These are phyloP conservation scores for Trifolium dubium DNA, from an alignment of 306 rosid species.

Conservation along the genomic window DNA sequence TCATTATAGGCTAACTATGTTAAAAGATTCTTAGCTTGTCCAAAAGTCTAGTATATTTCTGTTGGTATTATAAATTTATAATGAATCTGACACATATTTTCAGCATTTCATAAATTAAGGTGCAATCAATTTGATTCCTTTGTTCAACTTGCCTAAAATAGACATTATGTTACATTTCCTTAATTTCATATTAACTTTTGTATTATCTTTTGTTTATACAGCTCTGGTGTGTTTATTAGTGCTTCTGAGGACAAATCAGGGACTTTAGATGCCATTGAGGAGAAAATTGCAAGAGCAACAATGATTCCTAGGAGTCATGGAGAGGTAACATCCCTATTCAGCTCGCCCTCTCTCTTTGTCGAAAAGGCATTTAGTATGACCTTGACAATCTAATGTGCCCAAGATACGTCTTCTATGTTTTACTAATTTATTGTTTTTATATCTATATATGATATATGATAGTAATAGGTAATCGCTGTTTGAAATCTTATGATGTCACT, in stretches of 20 bases:
- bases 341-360: background rate
- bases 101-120: slow-evolving; percentile 33
- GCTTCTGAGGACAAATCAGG: slow-evolving; percentile 80
- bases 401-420: slow-evolving; percentile 14
- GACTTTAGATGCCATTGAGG: slow-evolving; percentile 69
- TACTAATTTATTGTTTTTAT: slow-evolving; percentile 3
- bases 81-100: slow-evolving; percentile 32
- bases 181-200: slow-evolving; percentile 25
- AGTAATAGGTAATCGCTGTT: slow-evolving; percentile 7
- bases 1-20: slow-evolving; percentile 1
- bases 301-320: slow-evolving; percentile 88
- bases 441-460: background rate
- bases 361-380: slow-evolving; percentile 21
- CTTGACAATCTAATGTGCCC: slow-evolving; percentile 1
- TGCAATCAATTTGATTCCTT: slow-evolving; percentile 30
- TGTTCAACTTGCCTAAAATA: slow-evolving; percentile 17
- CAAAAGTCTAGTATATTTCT: slow-evolving; percentile 16
- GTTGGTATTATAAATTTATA: background rate
- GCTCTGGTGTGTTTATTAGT: slow-evolving; percentile 83
- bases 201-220: slow-evolving; percentile 46
- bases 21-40: slow-evolving; percentile 22
- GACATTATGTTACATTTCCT: slow-evolving; percentile 35
- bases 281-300: slow-evolving; percentile 84
- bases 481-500: background rate
- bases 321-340: slow-evolving; percentile 63